Evolutionary conservation across 352 stramenopile species (phyloP).

Genomic region (Stramenopiles sp.): DNA sequence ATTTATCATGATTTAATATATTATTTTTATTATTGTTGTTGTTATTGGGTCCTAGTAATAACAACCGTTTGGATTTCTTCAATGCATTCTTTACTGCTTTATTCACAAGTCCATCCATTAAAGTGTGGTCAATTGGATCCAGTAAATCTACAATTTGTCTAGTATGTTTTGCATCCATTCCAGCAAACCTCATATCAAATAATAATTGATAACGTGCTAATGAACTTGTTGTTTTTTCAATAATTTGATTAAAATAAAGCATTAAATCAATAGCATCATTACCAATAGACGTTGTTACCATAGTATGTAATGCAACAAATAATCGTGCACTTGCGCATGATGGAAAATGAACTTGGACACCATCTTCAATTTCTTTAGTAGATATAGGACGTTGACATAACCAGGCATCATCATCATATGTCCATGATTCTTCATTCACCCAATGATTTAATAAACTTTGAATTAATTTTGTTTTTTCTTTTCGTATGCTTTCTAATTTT

Average conservation of each 20-base stretch:
- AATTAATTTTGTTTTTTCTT: not conserved
- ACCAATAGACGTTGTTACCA: not conserved
- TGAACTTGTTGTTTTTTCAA: not conserved
- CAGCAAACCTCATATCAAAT: constrained; percentile 8
- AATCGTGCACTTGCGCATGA: not conserved
- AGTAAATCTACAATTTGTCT: not conserved
- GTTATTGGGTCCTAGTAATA: not conserved
- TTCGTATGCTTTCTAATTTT: not conserved
- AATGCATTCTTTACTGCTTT: not conserved
- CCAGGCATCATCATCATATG: not conserved
- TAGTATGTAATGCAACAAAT: not conserved
- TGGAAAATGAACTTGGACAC: not conserved
- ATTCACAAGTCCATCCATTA: not conserved
- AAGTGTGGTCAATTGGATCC: not conserved
- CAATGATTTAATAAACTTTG: not conserved
- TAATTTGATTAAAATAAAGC: not conserved
- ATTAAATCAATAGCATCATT: not conserved
- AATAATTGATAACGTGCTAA: constrained; percentile 4
- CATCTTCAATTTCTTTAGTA: not conserved
- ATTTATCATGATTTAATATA: not conserved
- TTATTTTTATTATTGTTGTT: not conserved
- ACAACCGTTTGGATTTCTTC: not conserved
- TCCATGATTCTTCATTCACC: not conserved
- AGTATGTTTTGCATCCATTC: not conserved
- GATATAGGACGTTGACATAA: not conserved